Evolutionary conservation across 192 early-diverging fungal genomes (phyloP), one percentile per base, ranked within the genome.

Genomic region (Lobosporangium transversale): DNA sequence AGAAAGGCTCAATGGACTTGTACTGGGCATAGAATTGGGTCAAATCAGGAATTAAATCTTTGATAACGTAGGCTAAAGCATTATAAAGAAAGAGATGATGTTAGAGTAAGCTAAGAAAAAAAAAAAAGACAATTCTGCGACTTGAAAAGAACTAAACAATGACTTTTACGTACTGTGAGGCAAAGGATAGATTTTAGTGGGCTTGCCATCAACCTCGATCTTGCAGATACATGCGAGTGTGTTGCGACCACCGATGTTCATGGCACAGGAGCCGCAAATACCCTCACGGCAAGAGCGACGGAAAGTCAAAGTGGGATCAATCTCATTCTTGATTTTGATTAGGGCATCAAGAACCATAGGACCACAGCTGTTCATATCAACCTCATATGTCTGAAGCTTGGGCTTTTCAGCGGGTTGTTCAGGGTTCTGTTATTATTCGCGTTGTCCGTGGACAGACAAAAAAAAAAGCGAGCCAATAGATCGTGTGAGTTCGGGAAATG

Each of bases 21-120:
- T 98, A 98, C 84, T 98, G 97, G 78, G 93, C 94, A 85, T 98
- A 98, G 62, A 98, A 96, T 73, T 98, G 89, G 32, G 94, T 96
- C 80, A 98, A 86, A 79, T 98, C 97, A 58, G 95, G 95, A 26
- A 98, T 94, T 30, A 98, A 84, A 82, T 98, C 97, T 89, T 98
- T 98, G 80, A 98, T 89, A 40, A 98, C 90, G 83, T 95, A 94
- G 88, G 93, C 87, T 88, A 67, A 9, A 30, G 24, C n/a, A n/a
- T n/a, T n/a, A n/a, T n/a, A n/a, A n/a, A n/a, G n/a, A n/a, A n/a
- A n/a, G n/a, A n/a, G n/a, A n/a, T n/a, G n/a, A n/a, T n/a, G n/a
- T n/a, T n/a, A n/a, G n/a, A n/a, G n/a, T n/a, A n/a, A n/a, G n/a
- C n/a, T n/a, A n/a, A n/a, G n/a, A n/a, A n/a, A n/a, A n/a, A n/a